A percentile compares a stretch with the other conserved stretches of the same genome.
phyloP scores from a whole-genome alignment of 202 grass and related monocot species.

The Schoenoplectus tabernaemontani region DNA sequence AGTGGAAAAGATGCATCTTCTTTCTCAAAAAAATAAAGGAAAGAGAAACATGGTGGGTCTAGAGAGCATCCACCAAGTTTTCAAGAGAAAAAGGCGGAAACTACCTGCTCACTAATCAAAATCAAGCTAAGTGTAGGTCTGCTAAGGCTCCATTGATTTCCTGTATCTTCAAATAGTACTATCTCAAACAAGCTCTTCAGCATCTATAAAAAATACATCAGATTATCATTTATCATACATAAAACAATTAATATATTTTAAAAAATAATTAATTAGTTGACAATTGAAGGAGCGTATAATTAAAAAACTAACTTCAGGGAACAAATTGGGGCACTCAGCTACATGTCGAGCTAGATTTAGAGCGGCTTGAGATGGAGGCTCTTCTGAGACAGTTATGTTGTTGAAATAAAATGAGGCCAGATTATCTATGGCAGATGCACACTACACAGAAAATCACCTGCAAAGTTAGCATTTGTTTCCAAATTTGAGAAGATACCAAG shows the following conservation, averaged over 20 bases:
- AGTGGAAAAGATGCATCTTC: constrained; percentile 1
- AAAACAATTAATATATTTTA: background rate
- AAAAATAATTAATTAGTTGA: constrained; percentile 4
- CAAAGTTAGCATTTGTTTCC: constrained; percentile 15
- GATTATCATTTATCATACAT: background rate
- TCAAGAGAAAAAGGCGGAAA: background rate
- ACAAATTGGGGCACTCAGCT: constrained; percentile 77
- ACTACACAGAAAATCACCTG: constrained; percentile 45
- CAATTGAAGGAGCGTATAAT: constrained; percentile 13
- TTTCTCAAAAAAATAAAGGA: background rate
- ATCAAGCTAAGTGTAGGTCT: constrained; percentile 95
- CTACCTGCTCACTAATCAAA: constrained; percentile 98
- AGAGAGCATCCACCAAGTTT: background rate
- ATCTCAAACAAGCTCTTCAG: constrained; percentile 98
- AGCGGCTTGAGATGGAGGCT: constrained; percentile 72
- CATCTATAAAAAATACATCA: constrained; percentile 39
- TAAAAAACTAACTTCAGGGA: constrained; percentile 73
- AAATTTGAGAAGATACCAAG: background rate
- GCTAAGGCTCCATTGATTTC: constrained; percentile 99
- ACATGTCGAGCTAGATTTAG: constrained; percentile 85
- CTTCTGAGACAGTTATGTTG: constrained; percentile 64
- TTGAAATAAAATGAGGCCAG: constrained; percentile 94
- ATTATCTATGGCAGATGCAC: constrained; percentile 88
- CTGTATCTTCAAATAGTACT: constrained; percentile 87
- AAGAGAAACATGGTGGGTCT: background rate